Evolutionary conservation across 2,329 filamentous ascomycete species (phyloP), one percentile per base, ranked within the genome.

Genomic region (Fusarium illudens): DNA sequence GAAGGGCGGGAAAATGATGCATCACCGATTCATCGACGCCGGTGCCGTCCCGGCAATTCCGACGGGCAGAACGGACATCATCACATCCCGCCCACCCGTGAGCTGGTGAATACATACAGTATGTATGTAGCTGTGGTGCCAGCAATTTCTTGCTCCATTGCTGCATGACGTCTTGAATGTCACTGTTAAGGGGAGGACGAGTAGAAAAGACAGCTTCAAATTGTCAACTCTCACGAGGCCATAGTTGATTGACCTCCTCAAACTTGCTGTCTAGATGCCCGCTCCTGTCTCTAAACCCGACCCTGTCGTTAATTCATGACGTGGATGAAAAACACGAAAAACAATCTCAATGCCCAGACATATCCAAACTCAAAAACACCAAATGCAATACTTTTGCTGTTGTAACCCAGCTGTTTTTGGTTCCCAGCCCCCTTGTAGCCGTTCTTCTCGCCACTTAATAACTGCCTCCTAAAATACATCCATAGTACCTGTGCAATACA

Each of bases 241-340:
- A 34, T 11, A 34, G 12, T 54, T 20, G 29, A 33, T n/a, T n/a
- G n/a, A n/a, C n/a, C n/a, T n/a, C 32, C 13, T 7, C 13, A 42
- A 34, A 48, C 6, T 22, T 27, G 32, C 33, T 42, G 13, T 22
- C 46, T 59, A 7, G 13, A 50, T 20, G 10, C 2, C n/a, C 20
- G 48, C 25, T 51, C n/a, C n/a, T 22, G 22, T 13, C 36, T 17
- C 36, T 44, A 56, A 46, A 50, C 27, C 17, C n/a, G 25, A 51
- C 15, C 22, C 12, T 27, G 17, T 63, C 48, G 48, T 64, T 60
- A 32, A 50, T 64, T 59, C 52, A 39, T 60, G 29, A 32, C 42
- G 34, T 53, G 22, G 37, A 19, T 52, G 13, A n/a, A 25, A 25
- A 50, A 27, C 9, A 46, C 3, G 10, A 36, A 63, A 60, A 39